Conservation (phyloP, 495 filamentous ascomycete species). For the Sordaria brevicollis region DNA sequence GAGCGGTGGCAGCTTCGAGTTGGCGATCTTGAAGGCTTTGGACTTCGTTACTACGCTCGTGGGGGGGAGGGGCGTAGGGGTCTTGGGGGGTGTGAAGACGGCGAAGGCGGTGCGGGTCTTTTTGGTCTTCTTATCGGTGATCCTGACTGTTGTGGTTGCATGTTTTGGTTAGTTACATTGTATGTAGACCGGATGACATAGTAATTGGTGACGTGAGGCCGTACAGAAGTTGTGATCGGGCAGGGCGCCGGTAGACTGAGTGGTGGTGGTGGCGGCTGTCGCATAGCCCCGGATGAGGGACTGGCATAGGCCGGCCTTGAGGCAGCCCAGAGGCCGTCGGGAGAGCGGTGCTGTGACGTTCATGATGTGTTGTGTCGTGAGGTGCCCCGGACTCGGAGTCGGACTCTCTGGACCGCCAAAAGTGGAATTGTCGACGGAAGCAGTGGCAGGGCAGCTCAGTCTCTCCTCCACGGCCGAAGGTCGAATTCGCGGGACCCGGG, state of each 20-base stretch:
- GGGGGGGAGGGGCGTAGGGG: constrained; percentile 3
- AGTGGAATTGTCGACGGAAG: not conserved
- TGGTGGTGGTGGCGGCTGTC: constrained; percentile 17
- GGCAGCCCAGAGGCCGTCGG: constrained; percentile 57
- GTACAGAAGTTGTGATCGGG: constrained; percentile 24
- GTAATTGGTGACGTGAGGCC: not conserved
- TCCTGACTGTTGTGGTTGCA: constrained; percentile 4
- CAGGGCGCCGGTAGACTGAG: constrained; percentile 13
- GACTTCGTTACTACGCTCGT: not conserved
- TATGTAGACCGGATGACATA: not conserved
- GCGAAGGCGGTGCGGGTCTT: constrained; percentile 30
- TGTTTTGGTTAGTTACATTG: not conserved
- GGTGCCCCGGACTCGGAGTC: constrained; percentile 3
- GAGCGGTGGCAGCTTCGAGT: constrained; percentile 6
- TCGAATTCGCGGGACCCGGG: not conserved
- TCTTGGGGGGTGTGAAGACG: constrained; percentile 35
- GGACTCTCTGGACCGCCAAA: not conserved
- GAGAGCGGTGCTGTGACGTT: constrained; percentile 39
- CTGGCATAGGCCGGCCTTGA: constrained; percentile 46
- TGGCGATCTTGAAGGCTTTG: constrained; percentile 11
- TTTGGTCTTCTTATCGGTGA: constrained; percentile 17
- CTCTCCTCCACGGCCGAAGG: not conserved
- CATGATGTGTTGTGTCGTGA: constrained; percentile 35
- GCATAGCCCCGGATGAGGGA: constrained; percentile 1
- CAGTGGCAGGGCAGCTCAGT: too few relatives aligned